These are phyloP conservation scores for Apiotrichum gamsii DNA, from an alignment of 1,284 basidiomycete genomes.

Conservation along the genomic window DNA sequence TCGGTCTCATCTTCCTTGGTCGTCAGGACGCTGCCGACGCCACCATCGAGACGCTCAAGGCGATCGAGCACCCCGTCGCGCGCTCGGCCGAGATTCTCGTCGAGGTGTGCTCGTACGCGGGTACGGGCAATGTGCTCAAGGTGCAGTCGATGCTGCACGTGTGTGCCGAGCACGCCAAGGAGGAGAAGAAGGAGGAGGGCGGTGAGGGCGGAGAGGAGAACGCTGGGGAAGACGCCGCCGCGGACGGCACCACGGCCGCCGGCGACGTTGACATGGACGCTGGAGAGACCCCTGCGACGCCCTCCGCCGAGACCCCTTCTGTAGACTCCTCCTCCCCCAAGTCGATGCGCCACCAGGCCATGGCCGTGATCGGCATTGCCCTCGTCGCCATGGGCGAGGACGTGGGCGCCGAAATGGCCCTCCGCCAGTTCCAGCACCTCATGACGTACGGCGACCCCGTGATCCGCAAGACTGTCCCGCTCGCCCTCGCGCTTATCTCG, in stretches of 20 bases:
- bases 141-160: conserved; percentile 89
- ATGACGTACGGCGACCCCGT: conserved; percentile 98
- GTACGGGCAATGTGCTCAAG: conserved; percentile 91
- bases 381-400: conserved; percentile 98
- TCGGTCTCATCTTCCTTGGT: conserved; percentile 90
- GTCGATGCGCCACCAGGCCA: conserved; percentile 80
- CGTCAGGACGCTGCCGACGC: conserved; percentile 88
- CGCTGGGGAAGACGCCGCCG: conserved; percentile 23
- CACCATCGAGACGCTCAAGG: conserved; percentile 90
- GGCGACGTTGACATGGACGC: conserved; percentile 31
- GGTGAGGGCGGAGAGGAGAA: too few relatives aligned
- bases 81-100: conserved; percentile 88
- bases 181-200: conserved; percentile 24
- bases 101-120: conserved; percentile 90
- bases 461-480: conserved; percentile 88
- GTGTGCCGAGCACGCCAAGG: conserved; percentile 78
- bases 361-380: conserved; percentile 90
- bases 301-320: conserved; percentile 14
- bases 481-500: conserved; percentile 89
- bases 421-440: conserved; percentile 94
- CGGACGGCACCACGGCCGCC: conserved; percentile 9
- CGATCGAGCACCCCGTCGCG: conserved; percentile 86
- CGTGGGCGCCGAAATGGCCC: conserved; percentile 92
- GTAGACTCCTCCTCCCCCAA: conserved; percentile 49
- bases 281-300: conserved; percentile 5